Conservation (phyloP, 192 early-diverging fungal genomes). For the Globomyces pollinis-pini region DNA sequence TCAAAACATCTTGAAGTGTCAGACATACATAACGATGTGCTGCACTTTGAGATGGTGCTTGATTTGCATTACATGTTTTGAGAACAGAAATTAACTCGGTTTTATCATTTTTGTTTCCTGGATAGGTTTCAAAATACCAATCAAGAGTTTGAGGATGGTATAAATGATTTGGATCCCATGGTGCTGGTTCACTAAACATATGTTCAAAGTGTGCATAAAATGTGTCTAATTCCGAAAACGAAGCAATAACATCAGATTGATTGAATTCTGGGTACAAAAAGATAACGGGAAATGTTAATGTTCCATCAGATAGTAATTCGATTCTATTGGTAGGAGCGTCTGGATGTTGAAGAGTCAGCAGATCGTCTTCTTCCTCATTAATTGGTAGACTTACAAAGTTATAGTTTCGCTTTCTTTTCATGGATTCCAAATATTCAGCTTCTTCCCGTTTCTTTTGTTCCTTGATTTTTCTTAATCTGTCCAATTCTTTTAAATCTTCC, state of each 20-base stretch:
- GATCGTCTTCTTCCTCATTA: constrained; percentile 5
- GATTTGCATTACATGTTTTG: constrained; percentile 27
- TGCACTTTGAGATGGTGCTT: constrained; percentile 16
- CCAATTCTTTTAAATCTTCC: constrained; percentile 32
- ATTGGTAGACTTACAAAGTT: not conserved
- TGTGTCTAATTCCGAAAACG: constrained; percentile 74
- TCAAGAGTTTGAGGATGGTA: constrained; percentile 70
- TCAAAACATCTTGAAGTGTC: constrained; percentile 57
- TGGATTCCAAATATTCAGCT: constrained; percentile 34
- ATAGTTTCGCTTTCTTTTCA: constrained; percentile 22
- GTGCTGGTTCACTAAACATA: constrained; percentile 64
- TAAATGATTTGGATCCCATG: constrained; percentile 65
- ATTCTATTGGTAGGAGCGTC: constrained; percentile 36
- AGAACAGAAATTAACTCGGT: constrained; percentile 47
- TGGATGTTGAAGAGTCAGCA: constrained; percentile 13
- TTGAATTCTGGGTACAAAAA: constrained; percentile 93
- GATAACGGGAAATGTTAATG: constrained; percentile 77
- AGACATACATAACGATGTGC: constrained; percentile 19
- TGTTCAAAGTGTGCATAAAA: constrained; percentile 76
- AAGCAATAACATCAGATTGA: constrained; percentile 80
- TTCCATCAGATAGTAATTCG: constrained; percentile 47
- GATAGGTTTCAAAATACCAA: constrained; percentile 65
- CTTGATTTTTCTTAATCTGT: constrained; percentile 36
- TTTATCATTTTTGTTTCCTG: constrained; percentile 28
- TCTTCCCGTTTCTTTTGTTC: constrained; percentile 35